A percentile compares a stretch with the other conserved stretches of the same genome.
Conservation (phyloP, 257 asterid genomes). For the Jacaranda mimosifolia region DNA sequence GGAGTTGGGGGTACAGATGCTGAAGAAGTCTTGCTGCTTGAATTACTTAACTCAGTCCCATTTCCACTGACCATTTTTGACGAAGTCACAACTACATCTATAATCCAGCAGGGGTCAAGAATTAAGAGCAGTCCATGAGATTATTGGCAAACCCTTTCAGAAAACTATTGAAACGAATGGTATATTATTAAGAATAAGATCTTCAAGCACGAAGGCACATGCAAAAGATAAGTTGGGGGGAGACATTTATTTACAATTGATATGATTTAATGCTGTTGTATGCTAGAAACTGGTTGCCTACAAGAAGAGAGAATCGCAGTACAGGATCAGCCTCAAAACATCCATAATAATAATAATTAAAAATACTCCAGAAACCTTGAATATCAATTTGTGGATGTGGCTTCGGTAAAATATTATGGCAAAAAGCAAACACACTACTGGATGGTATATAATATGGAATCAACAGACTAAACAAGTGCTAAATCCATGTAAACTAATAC, state of each 20-base stretch:
- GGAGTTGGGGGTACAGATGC: conserved; percentile 65
- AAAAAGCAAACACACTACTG: conserved; percentile 15
- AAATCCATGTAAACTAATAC: background rate
- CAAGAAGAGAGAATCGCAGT: too few species aligned
- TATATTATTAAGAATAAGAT: background rate
- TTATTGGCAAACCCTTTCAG: background rate
- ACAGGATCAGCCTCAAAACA: too few species aligned
- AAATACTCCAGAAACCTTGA: too few species aligned
- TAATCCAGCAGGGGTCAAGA: background rate
- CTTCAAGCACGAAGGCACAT: background rate
- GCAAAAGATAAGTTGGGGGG: too few species aligned
- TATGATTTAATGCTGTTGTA: too few species aligned
- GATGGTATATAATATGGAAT: background rate
- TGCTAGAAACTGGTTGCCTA: too few species aligned
- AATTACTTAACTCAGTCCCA: conserved; percentile 48
- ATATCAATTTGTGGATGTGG: too few species aligned
- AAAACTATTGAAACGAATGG: background rate
- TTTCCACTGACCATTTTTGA: conserved; percentile 54
- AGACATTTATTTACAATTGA: too few species aligned
- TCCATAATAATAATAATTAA: too few species aligned
- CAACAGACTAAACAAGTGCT: conserved; percentile 20
- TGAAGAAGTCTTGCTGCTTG: conserved; percentile 58
- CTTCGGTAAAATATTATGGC: background rate
- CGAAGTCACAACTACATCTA: conserved; percentile 46
- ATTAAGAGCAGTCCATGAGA: conserved; percentile 20